These are phyloP conservation scores for Ophiostoma triangulosporum DNA, from an alignment of 2,329 filamentous ascomycete genomes.

Conservation along the genomic window DNA sequence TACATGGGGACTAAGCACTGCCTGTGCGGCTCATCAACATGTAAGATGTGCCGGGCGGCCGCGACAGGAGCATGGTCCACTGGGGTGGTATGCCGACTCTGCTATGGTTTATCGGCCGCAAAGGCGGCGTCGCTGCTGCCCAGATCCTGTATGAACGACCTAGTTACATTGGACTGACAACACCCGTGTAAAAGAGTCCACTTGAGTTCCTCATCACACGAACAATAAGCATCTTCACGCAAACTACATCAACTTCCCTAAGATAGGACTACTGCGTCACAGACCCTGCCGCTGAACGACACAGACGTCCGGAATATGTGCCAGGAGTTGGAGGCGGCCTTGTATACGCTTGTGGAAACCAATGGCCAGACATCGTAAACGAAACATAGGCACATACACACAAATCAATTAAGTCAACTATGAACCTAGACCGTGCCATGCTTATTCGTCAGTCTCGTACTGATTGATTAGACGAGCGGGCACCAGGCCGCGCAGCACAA, in stretches of 20 bases:
- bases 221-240: too few species aligned
- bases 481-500: conserved; percentile 11
- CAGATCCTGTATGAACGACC: too few species aligned
- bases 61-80: conserved; percentile 27
- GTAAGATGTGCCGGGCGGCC: conserved; percentile 24
- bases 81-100: conserved; percentile 34
- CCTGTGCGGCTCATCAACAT: conserved; percentile 28
- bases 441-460: conserved; percentile 7
- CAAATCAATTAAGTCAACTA: too few species aligned
- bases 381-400: too few species aligned
- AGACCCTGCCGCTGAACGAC: not conserved
- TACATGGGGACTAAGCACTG: conserved; percentile 25
- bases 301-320: not conserved
- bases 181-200: too few species aligned
- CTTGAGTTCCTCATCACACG: too few species aligned
- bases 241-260: too few species aligned
- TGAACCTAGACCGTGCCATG: not conserved
- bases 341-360: not conserved
- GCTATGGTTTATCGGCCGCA: conserved; percentile 35
- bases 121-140: conserved; percentile 23
- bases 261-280: too few species aligned
- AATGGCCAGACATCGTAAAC: too few species aligned
- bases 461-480: conserved; percentile 11
- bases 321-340: not conserved
- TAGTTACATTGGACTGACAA: too few species aligned